phyloP scores from a whole-genome alignment of 2,329 filamentous ascomycete genomes.

The Cercospora citrullina region DNA sequence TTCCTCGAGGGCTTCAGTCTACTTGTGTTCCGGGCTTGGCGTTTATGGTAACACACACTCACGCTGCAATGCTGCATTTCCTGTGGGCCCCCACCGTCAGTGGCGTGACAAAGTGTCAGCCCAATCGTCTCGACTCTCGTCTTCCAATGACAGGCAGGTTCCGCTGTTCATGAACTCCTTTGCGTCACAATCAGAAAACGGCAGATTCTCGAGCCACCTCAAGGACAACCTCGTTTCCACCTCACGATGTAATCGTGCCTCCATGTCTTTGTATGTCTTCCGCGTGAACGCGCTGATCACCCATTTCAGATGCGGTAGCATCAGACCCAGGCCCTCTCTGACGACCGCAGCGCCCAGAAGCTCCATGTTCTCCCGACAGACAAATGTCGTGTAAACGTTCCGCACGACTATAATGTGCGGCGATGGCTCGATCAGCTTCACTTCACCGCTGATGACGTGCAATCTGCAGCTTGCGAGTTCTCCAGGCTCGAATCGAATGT shows the following conservation, averaged over 20 bases:
- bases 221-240: not conserved
- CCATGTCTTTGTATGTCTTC: not conserved
- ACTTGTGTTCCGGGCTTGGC: not conserved
- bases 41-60: not conserved
- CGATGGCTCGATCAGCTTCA: not conserved
- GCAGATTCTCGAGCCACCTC: not conserved
- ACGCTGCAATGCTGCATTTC: not conserved
- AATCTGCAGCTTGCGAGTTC: not conserved
- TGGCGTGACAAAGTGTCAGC: not conserved
- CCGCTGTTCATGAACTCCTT: not conserved
- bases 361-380: not conserved
- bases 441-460: not conserved
- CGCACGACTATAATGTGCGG: too few species aligned
- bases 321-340: not conserved
- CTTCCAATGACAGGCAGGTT: not conserved
- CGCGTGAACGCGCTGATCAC: not conserved
- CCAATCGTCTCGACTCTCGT: not conserved
- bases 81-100: not conserved
- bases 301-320: not conserved
- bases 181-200: not conserved
- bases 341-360: not conserved
- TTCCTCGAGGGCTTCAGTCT: not conserved
- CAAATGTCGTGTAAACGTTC: too few species aligned
- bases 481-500: not conserved
- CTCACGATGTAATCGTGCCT: not conserved